Base-by-base conservation (phyloP, 2,329 filamentous ascomycete species). In the Diaporthe velutina region DNA sequence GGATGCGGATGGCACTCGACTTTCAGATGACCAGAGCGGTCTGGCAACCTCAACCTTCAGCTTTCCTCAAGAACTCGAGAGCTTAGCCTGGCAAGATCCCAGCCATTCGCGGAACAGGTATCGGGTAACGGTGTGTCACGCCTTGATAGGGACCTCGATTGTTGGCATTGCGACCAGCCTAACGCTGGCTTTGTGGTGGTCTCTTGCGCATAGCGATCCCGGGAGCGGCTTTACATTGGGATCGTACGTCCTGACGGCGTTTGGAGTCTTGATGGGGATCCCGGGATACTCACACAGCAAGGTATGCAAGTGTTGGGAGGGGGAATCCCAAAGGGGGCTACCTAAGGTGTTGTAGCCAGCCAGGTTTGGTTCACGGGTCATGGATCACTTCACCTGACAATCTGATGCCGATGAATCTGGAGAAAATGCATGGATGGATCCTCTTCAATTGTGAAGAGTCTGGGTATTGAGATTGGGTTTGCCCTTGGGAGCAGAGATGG, bases 401-500 rank as follows among this genome's bases (percentile, higher is more conserved):
- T 15, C 25, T 30, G 10, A 30, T 7, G 30, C 30, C 30, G 12
- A 28, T 8, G 15, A 55, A 19, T 17, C n/a, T 55, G 1, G 15
- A 55, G 25, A 28, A 45, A 25, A 25, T 25, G 25, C 15, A 30
- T 45, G 22, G 9, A 13, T 61, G 19, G 28, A 28, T 42, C 25
- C 25, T 10, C 3, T 50, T n/a, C 9, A 9, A 25, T 0, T 50
- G 6, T 68, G n/a, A 22, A 25, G 22, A 40, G n/a, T 22, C 7
- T 35, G 64, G 45, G n/a, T 68, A 54, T 54, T 67, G 22, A 52
- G 64, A 30, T 68, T 28, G 48, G 64, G 54, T 30, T 54, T 13
- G 64, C 33, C n/a, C 33, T 68, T 54, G 30, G 5, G 64, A 68
- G 64, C 45, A 54, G 64, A 68, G 64, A 68, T 68, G 15, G 13